Percentiles rank a stretch among this genome's conserved stretches.
These are phyloP conservation scores for Lolium perenne DNA, from an alignment of 176 grass and related monocot species.

Conservation along the genomic window DNA sequence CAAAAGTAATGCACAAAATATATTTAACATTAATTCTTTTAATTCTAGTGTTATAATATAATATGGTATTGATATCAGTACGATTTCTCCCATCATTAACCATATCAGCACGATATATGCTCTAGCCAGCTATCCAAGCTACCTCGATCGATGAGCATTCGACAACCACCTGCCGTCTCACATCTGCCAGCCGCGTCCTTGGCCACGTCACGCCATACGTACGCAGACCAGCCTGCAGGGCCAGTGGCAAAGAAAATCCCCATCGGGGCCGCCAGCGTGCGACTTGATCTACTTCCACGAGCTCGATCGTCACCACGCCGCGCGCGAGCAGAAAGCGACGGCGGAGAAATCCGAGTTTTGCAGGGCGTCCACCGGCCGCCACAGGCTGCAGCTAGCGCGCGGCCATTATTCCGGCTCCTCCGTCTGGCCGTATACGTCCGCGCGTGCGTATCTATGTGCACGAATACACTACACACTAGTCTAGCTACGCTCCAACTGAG, in stretches of 20 bases:
- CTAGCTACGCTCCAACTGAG: background rate
- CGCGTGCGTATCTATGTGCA: background rate
- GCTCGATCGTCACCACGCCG: background rate
- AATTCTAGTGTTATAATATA: too few species aligned
- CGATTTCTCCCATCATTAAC: too few species aligned
- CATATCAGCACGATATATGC: too few species aligned
- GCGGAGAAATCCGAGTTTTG: conserved; percentile 35
- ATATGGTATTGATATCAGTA: too few species aligned
- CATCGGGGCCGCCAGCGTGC: background rate
- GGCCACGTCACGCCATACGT: conserved; percentile 32
- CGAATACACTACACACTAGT: too few species aligned
- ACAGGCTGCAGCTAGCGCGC: background rate
- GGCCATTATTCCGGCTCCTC: background rate
- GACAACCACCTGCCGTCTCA: too few species aligned
- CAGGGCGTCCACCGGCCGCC: background rate
- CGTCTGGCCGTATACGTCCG: background rate
- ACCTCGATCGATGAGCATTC: too few species aligned
- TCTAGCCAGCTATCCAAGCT: too few species aligned
- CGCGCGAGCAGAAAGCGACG: conserved; percentile 32
- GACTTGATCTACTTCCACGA: background rate
- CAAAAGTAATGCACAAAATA: too few species aligned
- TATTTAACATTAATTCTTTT: too few species aligned
- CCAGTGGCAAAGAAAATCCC: background rate
- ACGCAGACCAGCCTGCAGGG: background rate
- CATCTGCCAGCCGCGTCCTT: background rate